Base-by-base conservation (phyloP, 2,329 filamentous ascomycete genomes). In the Aspergillus sp. region DNA sequence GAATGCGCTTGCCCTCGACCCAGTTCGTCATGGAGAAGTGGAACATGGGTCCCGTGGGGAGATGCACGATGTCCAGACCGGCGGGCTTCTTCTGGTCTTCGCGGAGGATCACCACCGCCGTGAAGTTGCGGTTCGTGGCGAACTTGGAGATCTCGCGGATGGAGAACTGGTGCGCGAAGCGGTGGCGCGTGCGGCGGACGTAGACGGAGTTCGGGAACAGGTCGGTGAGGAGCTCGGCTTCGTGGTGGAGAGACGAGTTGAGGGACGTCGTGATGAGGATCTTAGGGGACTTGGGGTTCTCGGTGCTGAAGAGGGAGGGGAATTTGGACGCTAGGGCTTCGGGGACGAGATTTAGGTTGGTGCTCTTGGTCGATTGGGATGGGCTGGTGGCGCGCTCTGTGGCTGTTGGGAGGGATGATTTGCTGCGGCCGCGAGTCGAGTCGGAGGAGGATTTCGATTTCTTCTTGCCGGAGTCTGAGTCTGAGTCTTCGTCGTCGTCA, bases 1-100 rank as follows among this genome's bases (percentile, higher is more conserved):
- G 92, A 13, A 99, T 83, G 65, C 91, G 91, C 73, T 90, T 91
- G 54, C 91, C 91, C 69, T 96, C 91, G 38, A 96, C 84, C 89
- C 92, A 99, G 72, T 95, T 96, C 65, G 89, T 89, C 65, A 97
- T 90, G 59, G 84, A 88, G 79, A 98, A 98, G 74, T 97, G 93
- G 74, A 97, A 95, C 50, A 94, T 96, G 1, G 95, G 94, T 0
- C 95, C 94, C 0, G 84, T 74, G 0, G 95, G 92, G 1, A 98
- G 82, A 72, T 96, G 90, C 4, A 96, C 87, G 15, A 98, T 85
- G 30, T 92, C 92, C 25, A 98, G 77, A 0, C 91, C 92, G 13
- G 88, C 88, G 0, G 92, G 90, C 70, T 85, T 87, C 80, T 99
- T 99, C 67, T 87, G 85, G 73, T 97, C 92, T 77, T 99, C 93